Evolutionary conservation across 1,284 basidiomycete species (phyloP), one percentile per base, ranked within the genome.

Genomic region (Cutaneotrichosporon curvatum): DNA sequence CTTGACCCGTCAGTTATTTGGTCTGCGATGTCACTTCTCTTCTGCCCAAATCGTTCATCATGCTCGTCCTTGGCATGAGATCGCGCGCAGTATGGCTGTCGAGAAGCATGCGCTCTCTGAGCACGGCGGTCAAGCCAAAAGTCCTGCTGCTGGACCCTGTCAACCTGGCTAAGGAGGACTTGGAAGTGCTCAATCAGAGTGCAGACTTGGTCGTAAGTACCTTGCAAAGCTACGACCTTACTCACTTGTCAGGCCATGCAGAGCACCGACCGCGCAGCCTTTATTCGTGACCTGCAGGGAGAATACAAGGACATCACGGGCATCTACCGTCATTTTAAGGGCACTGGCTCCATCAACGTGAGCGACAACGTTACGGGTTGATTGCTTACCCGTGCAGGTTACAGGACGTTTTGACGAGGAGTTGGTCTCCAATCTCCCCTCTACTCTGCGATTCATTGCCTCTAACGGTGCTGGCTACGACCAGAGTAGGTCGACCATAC

Each of bases 401-500:
- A 60, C 59, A 15, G 58, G 60, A 3, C 48, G 50, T 2, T 58
- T 61, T 21, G 57, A 59, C 23, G 49, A 54, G 11, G 57, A 61
- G 38, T 48, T 59, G 1, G 48, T 58, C 4, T 30, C 39, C 2
- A 16, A 47, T 19, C 47, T 61, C 0, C 57, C 59, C 1, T 21
- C 34, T 1, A 51, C 34, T 6, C 35, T 60, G 11, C 41, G 40
- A 8, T 60, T 58, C 39, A 60, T 60, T 18, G 36, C 50, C 0
- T 53, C 54, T n/a, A 58, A 60, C 20, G 59, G 59, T 5, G 57
- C 58, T 30, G 58, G 58, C 5, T 60, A 60, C 37, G 64, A 67
- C 38, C 61, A 64, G 44, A 63, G 62, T 68, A 48, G 39, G 64
- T 21, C 2, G 8, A 16, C 1, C 11, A 14, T 9, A 25, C 16